Conservation (phyloP, 2,329 filamentous ascomycete genomes). For the Penicillium sp. region DNA sequence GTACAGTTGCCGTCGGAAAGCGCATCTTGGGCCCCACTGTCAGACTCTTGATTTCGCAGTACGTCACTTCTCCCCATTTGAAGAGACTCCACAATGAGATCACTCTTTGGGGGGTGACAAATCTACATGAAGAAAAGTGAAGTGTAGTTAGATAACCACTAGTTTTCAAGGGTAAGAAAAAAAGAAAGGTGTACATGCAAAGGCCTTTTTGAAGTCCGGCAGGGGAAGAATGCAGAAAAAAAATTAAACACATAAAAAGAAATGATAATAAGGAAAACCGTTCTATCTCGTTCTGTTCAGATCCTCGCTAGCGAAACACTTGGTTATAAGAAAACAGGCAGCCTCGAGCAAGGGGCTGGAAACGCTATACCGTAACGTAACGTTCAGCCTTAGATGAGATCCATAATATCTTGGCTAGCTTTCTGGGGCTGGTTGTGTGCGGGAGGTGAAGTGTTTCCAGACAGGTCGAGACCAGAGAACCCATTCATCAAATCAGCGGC, state of each 20-base stretch:
- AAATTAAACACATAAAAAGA: conserved; percentile 29
- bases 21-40: neutral
- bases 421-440: conserved; percentile 49
- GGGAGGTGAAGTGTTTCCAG: conserved; percentile 52
- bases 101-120: neutral
- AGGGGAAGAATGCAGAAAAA: conserved; percentile 23
- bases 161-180: conserved; percentile 10
- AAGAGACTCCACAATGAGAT: neutral
- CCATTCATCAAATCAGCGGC: conserved; percentile 73
- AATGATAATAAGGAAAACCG: conserved; percentile 22
- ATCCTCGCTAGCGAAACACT: conserved; percentile 34
- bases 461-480: conserved; percentile 80
- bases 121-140: neutral
- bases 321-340: conserved; percentile 29
- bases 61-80: neutral
- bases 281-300: conserved; percentile 35
- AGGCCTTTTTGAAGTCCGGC: conserved; percentile 28
- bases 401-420: conserved; percentile 62
- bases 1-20: neutral
- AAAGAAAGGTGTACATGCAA: conserved; percentile 29
- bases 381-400: conserved; percentile 54
- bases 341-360: conserved; percentile 4
- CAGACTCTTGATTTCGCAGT: neutral
- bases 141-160: neutral
- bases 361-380: conserved; percentile 20